These are phyloP conservation scores for Papiliotrema laurentii DNA, from an alignment of 1,284 basidiomycete species.

Conservation along the genomic window DNA sequence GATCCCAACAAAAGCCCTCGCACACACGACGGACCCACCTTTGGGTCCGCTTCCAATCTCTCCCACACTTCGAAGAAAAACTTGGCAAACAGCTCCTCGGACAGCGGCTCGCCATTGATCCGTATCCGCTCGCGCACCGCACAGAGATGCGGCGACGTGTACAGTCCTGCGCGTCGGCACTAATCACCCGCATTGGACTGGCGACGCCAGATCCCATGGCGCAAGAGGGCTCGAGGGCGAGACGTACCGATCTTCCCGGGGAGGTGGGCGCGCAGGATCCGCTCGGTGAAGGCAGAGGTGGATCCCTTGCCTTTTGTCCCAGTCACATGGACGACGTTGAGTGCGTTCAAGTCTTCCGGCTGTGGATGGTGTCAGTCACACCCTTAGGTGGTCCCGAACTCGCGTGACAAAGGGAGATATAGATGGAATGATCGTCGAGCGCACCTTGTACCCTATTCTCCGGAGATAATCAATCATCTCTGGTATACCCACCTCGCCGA, in stretches of 20 bases:
- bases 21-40: constrained; percentile 54
- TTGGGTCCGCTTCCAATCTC: constrained; percentile 63
- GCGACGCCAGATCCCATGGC: not conserved
- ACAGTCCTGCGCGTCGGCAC: constrained; percentile 59
- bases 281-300: constrained; percentile 83
- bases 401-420: not conserved
- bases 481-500: constrained; percentile 68
- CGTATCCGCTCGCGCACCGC: constrained; percentile 94
- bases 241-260: constrained; percentile 35
- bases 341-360: constrained; percentile 74
- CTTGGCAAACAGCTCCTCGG: constrained; percentile 79
- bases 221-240: not conserved
- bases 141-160: constrained; percentile 95
- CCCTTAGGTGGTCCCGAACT: not conserved
- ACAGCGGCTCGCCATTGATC: constrained; percentile 83
- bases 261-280: constrained; percentile 38
- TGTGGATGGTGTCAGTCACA: constrained; percentile 34
- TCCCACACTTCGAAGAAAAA: constrained; percentile 99
- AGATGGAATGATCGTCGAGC: not conserved
- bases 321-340: constrained; percentile 95
- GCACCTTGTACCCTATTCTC: constrained; percentile 80
- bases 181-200: not conserved
- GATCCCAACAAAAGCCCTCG: too few relatives aligned
- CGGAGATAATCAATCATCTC: constrained; percentile 88
- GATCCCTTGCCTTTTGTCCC: constrained; percentile 99